Base-by-base conservation (phyloP, 2,329 filamentous ascomycete genomes). In the Paramyrothecium sp. region DNA sequence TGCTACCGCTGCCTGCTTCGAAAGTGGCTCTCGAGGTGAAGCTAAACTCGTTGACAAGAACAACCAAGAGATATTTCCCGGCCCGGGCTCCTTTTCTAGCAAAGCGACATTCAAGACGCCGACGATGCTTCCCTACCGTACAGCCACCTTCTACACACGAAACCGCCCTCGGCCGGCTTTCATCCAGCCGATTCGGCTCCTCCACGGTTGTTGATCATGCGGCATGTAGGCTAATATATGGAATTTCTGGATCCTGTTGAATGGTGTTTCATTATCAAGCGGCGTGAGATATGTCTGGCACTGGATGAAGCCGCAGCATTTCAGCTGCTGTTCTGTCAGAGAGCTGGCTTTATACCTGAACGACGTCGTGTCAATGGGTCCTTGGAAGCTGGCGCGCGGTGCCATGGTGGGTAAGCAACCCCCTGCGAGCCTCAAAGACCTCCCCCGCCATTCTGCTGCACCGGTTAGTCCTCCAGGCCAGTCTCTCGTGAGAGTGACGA, bases 141-240 rank as follows among this genome's bases (percentile, higher is more conserved):
- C 30, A 56, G 50, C 57, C 54, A 57, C 44, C 52, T 57, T 41
- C 52, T 54, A 13, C 34, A 52, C 46, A 38, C 48, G 33, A 57
- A 57, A 53, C 56, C 56, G 33, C 56, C 56, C 34, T 57, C 47
- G 47, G 56, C n/a, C n/a, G n/a, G n/a, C n/a, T n/a, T n/a, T n/a
- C n/a, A n/a, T n/a, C n/a, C n/a, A n/a, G 10, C 49, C 52, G 20
- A 58, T 50, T 16, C 54, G 46, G 44, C 54, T 58, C 38, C 54
- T 58, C 51, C 46, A 58, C n/a, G 46, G 56, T 21, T 58, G 54
- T 22, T 58, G 54, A 58, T 58, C 54, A 47, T 58, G 50, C 21
- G 56, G 56, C 56, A 58, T 58, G 44, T 58, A 58, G 19, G 56
- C 56, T 47, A 56, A 46, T 22, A 58, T 58, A 54, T 58, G 56